These are phyloP conservation scores for Trametopsis cervina DNA, from an alignment of 768 basidiomycete genomes.

Conservation along the genomic window DNA sequence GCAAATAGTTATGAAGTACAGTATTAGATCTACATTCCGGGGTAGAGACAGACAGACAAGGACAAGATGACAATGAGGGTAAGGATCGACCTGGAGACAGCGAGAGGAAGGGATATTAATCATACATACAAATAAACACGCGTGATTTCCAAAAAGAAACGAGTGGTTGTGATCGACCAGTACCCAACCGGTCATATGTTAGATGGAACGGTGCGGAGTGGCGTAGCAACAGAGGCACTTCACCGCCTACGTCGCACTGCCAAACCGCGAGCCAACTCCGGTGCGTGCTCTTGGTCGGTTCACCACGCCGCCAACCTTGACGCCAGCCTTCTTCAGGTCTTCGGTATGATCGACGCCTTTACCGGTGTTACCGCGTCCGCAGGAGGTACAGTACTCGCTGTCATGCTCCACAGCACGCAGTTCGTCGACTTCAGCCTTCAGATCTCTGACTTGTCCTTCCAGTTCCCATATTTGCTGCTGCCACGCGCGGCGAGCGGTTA, in stretches of 20 bases:
- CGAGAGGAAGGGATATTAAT: conserved; percentile 1
- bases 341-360: conserved; percentile 12
- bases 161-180: too few relatives aligned
- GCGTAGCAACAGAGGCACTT: too few relatives aligned
- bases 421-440: conserved; percentile 62
- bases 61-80: not conserved
- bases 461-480: conserved; percentile 71
- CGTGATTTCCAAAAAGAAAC: conserved; percentile 2
- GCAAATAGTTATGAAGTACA: conserved; percentile 1
- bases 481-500: conserved; percentile 53
- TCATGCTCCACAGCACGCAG: conserved; percentile 34
- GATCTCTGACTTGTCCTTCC: conserved; percentile 63
- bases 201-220: too few relatives aligned
- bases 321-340: conserved; percentile 21
- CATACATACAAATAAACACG: conserved; percentile 14
- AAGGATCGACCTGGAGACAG: not conserved
- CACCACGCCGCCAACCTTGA: conserved; percentile 33
- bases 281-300: conserved; percentile 63
- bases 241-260: conserved; percentile 43
- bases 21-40: conserved; percentile 4
- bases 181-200: too few relatives aligned
- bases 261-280: conserved; percentile 59
- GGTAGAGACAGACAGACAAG: not conserved
- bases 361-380: conserved; percentile 42
- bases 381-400: conserved; percentile 47